Percentiles rank a stretch among this genome's conserved stretches.
Conservation (phyloP, 371 early-diverging fungal species). For the Mucor racemosus region DNA sequence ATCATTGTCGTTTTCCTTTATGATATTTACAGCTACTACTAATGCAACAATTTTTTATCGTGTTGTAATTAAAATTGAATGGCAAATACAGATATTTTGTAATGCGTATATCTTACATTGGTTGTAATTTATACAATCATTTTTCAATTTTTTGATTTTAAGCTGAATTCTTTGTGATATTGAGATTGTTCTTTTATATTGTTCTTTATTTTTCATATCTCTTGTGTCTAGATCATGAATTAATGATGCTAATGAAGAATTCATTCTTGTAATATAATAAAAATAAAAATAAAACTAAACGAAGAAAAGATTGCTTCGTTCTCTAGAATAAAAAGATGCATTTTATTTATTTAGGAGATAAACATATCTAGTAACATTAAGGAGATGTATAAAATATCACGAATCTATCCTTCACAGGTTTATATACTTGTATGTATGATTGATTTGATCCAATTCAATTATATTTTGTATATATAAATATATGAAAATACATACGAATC, state of each 20-base stretch:
- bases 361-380: too few relatives aligned
- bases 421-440: too few relatives aligned
- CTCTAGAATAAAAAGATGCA: background rate
- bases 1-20: background rate
- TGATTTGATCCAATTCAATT: too few relatives aligned
- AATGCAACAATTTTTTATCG: background rate
- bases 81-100: background rate
- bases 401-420: too few relatives aligned
- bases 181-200: background rate
- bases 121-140: background rate
- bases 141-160: background rate
- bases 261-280: background rate
- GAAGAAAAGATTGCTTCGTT: background rate
- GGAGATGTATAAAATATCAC: too few relatives aligned
- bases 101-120: background rate
- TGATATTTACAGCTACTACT: background rate
- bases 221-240: conserved; percentile 1
- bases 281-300: background rate
- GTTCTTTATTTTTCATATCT: conserved; percentile 9
- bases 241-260: background rate
- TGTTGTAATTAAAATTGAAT: background rate
- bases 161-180: conserved; percentile 5
- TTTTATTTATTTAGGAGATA: background rate
- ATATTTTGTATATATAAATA: too few relatives aligned
- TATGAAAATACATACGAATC: too few relatives aligned